Evolutionary conservation across 78 protist genomes (phyloP).

Genomic region (Dictyostelium purpureum): DNA sequence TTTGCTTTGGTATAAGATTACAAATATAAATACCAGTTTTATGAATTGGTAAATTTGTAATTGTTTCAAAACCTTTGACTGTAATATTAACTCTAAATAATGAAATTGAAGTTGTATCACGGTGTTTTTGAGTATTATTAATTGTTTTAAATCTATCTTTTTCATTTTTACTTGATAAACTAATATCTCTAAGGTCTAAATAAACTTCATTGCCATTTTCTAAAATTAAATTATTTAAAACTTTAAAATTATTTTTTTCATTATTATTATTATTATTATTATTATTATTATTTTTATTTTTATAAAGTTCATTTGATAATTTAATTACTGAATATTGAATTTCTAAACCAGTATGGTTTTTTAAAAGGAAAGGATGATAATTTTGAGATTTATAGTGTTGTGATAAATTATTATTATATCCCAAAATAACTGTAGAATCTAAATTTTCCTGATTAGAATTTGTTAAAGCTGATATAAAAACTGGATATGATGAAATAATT

Average conservation of each 20-base stretch:
- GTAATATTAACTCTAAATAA: slow-evolving; percentile 5
- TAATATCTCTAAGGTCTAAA: slow-evolving; percentile 5
- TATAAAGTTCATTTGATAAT: too few species aligned
- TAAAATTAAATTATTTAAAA: background rate
- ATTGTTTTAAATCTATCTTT: slow-evolving; percentile 2
- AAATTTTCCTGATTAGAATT: background rate
- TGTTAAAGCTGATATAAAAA: background rate
- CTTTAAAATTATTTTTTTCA: too few species aligned
- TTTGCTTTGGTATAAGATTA: background rate
- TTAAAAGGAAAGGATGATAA: slow-evolving; percentile 13
- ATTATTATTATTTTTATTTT: background rate
- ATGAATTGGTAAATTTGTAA: slow-evolving; percentile 43
- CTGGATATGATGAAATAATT: background rate
- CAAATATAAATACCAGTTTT: slow-evolving; percentile 20
- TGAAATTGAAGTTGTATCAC: slow-evolving; percentile 66
- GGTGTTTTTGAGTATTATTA: slow-evolving; percentile 14
- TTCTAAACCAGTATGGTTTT: slow-evolving; percentile 39
- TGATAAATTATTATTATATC: background rate
- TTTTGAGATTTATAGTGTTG: slow-evolving; percentile 7
- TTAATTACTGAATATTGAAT: background rate
- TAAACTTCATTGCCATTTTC: background rate
- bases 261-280: too few species aligned
- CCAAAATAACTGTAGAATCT: background rate
- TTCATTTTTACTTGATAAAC: background rate
- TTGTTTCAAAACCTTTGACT: background rate